These are phyloP conservation scores for Trichophyton equinum DNA, from an alignment of 2,329 filamentous ascomycete genomes.

Conservation along the genomic window DNA sequence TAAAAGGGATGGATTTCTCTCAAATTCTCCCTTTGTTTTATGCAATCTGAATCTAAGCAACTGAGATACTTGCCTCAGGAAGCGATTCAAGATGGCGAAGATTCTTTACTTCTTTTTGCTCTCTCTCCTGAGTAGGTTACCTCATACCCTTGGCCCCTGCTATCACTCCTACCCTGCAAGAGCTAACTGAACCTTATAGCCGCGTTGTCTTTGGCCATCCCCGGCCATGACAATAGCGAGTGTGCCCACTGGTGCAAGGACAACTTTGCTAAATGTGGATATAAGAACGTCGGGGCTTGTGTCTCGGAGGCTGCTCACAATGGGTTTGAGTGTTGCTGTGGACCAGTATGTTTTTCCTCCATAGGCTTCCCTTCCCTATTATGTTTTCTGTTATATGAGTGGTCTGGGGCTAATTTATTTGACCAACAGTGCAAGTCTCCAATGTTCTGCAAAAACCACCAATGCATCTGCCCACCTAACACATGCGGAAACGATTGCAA, in stretches of 20 bases:
- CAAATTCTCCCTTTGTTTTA: neutral
- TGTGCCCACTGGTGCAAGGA: neutral
- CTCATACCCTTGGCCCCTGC: neutral
- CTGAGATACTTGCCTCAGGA: neutral
- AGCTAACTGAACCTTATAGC: neutral
- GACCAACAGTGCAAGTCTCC: neutral
- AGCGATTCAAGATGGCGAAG: neutral
- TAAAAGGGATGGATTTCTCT: neutral
- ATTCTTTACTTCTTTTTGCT: neutral
- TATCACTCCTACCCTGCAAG: neutral
- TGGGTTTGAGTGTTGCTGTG: neutral
- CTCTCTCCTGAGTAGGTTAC: neutral
- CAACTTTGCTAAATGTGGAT: conserved; percentile 2
- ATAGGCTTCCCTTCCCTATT: neutral
- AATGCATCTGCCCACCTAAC: neutral
- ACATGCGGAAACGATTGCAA: neutral
- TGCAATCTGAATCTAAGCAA: neutral
- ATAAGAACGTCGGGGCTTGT: neutral
- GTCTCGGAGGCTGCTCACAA: conserved; percentile 1
- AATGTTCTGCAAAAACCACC: neutral
- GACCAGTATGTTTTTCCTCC: neutral
- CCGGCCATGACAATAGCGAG: neutral
- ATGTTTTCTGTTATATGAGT: neutral
- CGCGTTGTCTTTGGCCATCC: neutral
- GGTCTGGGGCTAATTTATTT: neutral